Conservation (phyloP, 2,329 filamentous ascomycete genomes). For the Claviceps sorghi region DNA sequence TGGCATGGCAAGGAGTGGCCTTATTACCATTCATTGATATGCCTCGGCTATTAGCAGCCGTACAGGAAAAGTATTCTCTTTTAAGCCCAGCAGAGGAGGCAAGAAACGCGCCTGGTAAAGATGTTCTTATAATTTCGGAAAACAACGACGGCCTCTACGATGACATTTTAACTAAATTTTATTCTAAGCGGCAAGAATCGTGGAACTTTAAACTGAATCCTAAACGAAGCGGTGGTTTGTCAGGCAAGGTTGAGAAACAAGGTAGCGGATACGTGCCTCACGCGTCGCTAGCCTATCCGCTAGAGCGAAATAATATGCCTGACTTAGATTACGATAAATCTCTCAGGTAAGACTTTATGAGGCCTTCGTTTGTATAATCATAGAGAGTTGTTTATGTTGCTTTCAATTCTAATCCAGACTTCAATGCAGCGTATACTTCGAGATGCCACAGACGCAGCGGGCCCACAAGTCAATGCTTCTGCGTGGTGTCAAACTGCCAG, state of each 20-base stretch:
- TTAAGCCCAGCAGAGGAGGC: slow-evolving; percentile 61
- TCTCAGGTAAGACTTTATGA: slow-evolving; percentile 46
- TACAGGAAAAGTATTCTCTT: slow-evolving; percentile 67
- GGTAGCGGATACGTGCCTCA: slow-evolving; percentile 67
- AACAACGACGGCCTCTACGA: slow-evolving; percentile 67
- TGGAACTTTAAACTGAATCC: slow-evolving; percentile 60
- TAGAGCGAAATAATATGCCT: slow-evolving; percentile 57
- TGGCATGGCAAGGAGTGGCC: slow-evolving; percentile 93
- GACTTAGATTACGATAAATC: slow-evolving; percentile 74
- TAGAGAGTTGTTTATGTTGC: no score
- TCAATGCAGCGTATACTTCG: slow-evolving; percentile 58
- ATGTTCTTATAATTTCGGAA: slow-evolving; percentile 74
- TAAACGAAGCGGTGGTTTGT: slow-evolving; percentile 58
- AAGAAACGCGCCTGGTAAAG: slow-evolving; percentile 67
- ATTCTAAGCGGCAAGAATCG: slow-evolving; percentile 69
- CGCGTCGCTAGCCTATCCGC: slow-evolving; percentile 61
- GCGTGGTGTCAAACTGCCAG: slow-evolving; percentile 61
- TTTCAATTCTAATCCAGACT: not conserved
- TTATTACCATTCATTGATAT: slow-evolving; percentile 94
- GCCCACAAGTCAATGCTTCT: slow-evolving; percentile 90
- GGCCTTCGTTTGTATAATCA: not conserved
- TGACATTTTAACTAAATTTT: slow-evolving; percentile 71
- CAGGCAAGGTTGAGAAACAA: slow-evolving; percentile 69
- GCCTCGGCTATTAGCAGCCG: slow-evolving; percentile 65
- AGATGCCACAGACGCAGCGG: slow-evolving; percentile 58